phyloP scores from a whole-genome alignment of 2,329 filamentous ascomycete genomes.

The Nothopassalora personata region DNA sequence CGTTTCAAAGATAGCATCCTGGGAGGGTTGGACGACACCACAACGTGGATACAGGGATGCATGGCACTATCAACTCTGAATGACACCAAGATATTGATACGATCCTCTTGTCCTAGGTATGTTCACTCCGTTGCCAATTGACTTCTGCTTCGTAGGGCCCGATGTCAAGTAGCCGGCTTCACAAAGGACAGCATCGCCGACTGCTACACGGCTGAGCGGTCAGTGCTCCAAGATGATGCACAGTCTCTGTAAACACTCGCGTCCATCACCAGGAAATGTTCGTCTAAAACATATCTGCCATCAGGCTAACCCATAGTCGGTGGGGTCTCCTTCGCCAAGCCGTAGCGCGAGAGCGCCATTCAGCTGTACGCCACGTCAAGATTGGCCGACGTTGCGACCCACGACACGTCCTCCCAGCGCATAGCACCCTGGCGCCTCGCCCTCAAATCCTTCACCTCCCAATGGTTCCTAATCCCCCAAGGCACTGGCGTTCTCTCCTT shows the following conservation, averaged over 20 bases:
- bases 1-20: background rate
- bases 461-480: constrained; percentile 17
- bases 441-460: constrained; percentile 12
- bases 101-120: background rate
- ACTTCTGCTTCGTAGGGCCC: background rate
- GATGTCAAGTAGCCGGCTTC: background rate
- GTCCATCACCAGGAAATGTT: background rate
- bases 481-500: constrained; percentile 13
- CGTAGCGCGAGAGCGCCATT: background rate
- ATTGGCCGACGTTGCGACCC: background rate
- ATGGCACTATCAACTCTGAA: background rate
- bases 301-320: background rate
- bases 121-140: background rate
- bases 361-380: background rate
- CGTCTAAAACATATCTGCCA: background rate
- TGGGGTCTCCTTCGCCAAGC: background rate
- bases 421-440: constrained; percentile 3
- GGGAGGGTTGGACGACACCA: constrained; percentile 8
- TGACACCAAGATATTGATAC: background rate
- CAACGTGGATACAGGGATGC: background rate
- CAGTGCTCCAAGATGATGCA: background rate
- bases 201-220: background rate
- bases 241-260: background rate
- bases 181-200: background rate
- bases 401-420: background rate